A percentile compares a stretch with the other conserved stretches of the same genome.
Evolutionary conservation across 169 alveolate genomes (phyloP).

Genomic region (Perkinsus marinus): DNA sequence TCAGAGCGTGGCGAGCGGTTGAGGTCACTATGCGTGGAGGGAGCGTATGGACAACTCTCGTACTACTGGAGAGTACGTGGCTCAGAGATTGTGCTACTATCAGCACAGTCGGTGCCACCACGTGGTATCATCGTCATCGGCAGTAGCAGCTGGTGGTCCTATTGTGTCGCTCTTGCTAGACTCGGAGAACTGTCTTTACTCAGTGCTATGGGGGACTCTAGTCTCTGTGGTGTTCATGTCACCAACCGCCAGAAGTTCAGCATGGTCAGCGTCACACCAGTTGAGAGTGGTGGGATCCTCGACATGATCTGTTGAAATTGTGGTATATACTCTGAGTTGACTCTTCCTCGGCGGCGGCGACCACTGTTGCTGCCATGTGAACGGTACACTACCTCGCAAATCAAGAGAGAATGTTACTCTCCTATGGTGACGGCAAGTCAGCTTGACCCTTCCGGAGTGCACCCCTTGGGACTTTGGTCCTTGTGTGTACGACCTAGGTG

Average conservation of each 20-base stretch:
- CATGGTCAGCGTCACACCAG: not conserved
- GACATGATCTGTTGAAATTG: not conserved
- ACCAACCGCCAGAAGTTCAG: not conserved
- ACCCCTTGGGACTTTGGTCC: no score
- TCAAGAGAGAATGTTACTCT: no score
- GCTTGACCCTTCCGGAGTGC: no score
- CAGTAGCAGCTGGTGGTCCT: not conserved
- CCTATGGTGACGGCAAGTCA: no score
- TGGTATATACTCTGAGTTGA: not conserved
- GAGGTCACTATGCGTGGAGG: not conserved
- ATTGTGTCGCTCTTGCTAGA: not conserved
- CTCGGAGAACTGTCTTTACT: not conserved
- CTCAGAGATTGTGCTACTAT: not conserved
- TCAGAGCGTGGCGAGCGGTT: not conserved
- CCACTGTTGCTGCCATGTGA: no score
- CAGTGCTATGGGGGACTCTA: not conserved
- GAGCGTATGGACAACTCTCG: not conserved
- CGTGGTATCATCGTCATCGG: no score
- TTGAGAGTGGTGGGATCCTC: not conserved
- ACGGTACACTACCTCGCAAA: no score
- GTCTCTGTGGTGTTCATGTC: not conserved
- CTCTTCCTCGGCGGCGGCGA: not conserved
- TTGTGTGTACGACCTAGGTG: not conserved
- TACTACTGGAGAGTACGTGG: not conserved
- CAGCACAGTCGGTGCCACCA: not conserved